A percentile compares a stretch with the other conserved stretches of the same genome.
Conservation (phyloP, 345 rosid species). For the Eucalyptus marginata region DNA sequence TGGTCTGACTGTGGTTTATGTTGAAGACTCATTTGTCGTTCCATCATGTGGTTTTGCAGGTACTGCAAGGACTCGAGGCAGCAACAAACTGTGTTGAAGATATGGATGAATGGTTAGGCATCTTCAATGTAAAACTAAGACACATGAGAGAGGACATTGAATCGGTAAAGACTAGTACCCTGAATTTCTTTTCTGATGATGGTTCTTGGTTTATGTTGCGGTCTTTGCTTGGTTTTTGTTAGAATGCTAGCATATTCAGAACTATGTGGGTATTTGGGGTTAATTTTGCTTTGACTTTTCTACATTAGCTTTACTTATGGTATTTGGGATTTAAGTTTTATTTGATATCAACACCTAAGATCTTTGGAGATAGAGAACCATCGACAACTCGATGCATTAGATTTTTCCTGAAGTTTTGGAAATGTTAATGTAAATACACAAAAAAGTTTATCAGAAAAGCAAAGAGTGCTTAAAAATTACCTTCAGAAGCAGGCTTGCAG, state of each 20-base stretch:
- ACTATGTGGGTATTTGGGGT: neutral
- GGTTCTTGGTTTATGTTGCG: neutral
- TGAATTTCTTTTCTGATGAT: neutral
- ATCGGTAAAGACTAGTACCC: slow-evolving; percentile 31
- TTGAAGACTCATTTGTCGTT: neutral
- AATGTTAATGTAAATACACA: neutral
- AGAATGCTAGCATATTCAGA: neutral
- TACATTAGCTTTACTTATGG: neutral
- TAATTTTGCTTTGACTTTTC: neutral
- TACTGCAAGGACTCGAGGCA: slow-evolving; percentile 88
- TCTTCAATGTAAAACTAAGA: slow-evolving; percentile 93
- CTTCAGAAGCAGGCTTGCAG: neutral
- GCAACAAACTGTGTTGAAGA: slow-evolving; percentile 92
- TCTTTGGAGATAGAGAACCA: neutral
- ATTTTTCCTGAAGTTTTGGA: neutral
- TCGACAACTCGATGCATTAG: neutral
- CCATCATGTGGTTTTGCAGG: slow-evolving; percentile 28
- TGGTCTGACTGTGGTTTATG: neutral
- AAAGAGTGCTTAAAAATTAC: neutral
- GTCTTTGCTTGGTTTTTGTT: neutral
- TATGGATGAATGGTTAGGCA: slow-evolving; percentile 98
- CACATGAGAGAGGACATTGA: slow-evolving; percentile 99
- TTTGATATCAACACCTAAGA: neutral
- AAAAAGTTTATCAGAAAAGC: neutral
- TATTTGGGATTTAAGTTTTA: neutral